Percentiles rank a stretch among this genome's conserved stretches.
Evolutionary conservation across 2,329 filamentous ascomycete genomes (phyloP).

Genomic region (Didymella arachidicola): DNA sequence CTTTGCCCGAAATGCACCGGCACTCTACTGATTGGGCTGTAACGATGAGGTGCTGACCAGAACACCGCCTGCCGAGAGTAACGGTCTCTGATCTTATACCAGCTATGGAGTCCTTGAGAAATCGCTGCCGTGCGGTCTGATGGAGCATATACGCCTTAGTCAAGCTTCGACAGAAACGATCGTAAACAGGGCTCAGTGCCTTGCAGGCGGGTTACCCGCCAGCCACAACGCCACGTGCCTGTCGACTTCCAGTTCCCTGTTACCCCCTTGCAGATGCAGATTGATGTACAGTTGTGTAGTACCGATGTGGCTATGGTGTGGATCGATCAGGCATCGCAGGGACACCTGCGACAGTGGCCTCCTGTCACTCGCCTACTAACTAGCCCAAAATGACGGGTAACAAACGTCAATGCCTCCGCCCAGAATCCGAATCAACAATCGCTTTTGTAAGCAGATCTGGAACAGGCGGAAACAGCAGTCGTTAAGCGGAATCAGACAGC

Average conservation of each 20-base stretch:
- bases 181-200: constrained; percentile 3
- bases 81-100: background rate
- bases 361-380: background rate
- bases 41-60: background rate
- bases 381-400: background rate
- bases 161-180: background rate
- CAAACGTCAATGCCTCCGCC: background rate
- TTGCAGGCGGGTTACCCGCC: constrained; percentile 20
- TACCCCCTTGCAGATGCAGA: constrained; percentile 18
- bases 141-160: background rate
- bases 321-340: constrained; percentile 5
- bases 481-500: background rate
- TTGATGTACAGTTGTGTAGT: constrained; percentile 7
- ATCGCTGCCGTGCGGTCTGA: background rate
- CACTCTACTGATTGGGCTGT: background rate
- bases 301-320: constrained; percentile 3
- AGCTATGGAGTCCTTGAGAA: no score
- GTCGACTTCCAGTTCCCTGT: background rate
- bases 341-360: constrained; percentile 1
- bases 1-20: background rate
- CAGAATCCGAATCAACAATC: background rate
- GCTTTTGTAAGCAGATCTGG: background rate
- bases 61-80: background rate
- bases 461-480: background rate
- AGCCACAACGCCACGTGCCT: constrained; percentile 21